Conservation (phyloP, 75 land plant species). For the Pinus albicaulis region DNA sequence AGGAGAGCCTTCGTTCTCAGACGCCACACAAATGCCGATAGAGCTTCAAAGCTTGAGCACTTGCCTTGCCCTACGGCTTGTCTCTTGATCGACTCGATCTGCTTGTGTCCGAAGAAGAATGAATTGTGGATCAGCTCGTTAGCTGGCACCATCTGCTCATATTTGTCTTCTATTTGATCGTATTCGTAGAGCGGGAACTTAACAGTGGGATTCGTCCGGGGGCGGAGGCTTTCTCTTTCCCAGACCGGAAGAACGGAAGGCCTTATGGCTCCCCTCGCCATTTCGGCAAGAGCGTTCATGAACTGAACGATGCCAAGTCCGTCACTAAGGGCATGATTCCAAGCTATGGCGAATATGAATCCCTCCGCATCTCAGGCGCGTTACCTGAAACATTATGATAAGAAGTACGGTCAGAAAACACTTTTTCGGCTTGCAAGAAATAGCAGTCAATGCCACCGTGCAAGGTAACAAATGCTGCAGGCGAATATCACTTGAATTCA, state of each 20-base stretch:
- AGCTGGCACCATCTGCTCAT: background rate
- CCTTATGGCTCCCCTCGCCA: constrained; percentile 27
- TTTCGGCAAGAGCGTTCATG: constrained; percentile 43
- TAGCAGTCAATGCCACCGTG: too few species aligned
- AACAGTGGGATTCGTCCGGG: constrained; percentile 33
- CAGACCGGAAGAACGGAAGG: constrained; percentile 46
- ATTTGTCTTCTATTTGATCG: constrained; percentile 7
- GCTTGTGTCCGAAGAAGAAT: constrained; percentile 38
- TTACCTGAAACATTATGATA: constrained; percentile 33
- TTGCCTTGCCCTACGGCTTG: background rate
- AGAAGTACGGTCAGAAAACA: background rate
- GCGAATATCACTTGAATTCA: too few species aligned
- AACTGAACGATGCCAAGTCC: constrained; percentile 47
- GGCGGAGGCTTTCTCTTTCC: constrained; percentile 30
- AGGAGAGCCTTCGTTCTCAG: too few species aligned
- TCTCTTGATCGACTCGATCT: constrained; percentile 12
- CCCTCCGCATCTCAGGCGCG: constrained; percentile 47
- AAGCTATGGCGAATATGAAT: constrained; percentile 35
- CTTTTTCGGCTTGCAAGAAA: too few species aligned
- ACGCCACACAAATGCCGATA: too few species aligned
- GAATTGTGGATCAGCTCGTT: constrained; percentile 11
- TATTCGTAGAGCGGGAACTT: constrained; percentile 44
- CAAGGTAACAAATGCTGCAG: too few species aligned
- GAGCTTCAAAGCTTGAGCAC: too few species aligned
- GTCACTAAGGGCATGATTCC: constrained; percentile 49